phyloP scores from a whole-genome alignment of 2,329 filamentous ascomycete species.

The Cordyceps javanica region DNA sequence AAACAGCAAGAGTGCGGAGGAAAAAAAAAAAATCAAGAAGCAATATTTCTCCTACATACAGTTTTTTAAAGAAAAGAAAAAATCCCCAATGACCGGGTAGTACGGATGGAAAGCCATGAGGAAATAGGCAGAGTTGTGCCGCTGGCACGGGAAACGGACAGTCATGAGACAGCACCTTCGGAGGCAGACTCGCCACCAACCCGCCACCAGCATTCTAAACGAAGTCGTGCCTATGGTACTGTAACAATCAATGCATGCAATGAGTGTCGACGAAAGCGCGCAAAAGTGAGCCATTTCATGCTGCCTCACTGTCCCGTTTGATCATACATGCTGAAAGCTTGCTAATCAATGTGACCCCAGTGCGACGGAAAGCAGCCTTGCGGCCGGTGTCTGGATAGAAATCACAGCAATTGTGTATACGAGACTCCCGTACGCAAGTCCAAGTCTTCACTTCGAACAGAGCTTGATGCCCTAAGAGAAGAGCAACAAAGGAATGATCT shows the following conservation, averaged over 20 bases:
- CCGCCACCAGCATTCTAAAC: neutral
- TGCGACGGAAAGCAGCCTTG: neutral
- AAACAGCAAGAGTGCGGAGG: too few species aligned
- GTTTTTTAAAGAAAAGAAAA: too few species aligned
- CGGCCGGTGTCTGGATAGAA: neutral
- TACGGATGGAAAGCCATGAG: neutral
- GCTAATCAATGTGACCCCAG: neutral
- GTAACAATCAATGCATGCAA: neutral
- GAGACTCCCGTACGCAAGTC: neutral
- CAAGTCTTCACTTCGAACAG: neutral
- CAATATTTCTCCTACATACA: too few species aligned
- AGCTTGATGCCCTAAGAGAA: neutral
- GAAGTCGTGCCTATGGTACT: neutral
- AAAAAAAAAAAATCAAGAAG: too few species aligned
- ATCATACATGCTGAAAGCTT: neutral
- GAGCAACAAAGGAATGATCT: slow-evolving; percentile 49
- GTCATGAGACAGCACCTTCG: neutral
- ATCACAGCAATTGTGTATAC: slow-evolving; percentile 36
- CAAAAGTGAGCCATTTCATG: neutral
- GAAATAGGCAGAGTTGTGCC: neutral
- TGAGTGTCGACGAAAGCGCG: neutral
- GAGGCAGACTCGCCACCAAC: neutral
- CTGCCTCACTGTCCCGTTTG: neutral
- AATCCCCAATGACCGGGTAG: too few species aligned
- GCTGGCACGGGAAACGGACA: neutral